These are phyloP conservation scores for Diplodia corticola DNA, from an alignment of 2,329 filamentous ascomycete genomes.

Conservation along the genomic window DNA sequence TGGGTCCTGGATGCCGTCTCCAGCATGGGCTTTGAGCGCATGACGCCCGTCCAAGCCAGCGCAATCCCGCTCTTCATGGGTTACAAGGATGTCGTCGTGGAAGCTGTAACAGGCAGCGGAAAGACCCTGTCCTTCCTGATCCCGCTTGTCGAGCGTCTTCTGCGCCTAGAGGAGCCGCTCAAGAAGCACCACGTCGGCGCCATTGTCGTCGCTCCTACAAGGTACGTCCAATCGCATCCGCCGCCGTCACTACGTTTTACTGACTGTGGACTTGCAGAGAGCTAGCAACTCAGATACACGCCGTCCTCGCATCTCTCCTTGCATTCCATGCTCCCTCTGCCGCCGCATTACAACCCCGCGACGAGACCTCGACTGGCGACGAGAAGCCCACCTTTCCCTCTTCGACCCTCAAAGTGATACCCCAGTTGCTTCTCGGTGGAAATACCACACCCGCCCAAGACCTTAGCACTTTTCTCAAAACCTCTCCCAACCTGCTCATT, in stretches of 20 bases:
- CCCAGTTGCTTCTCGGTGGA: slow-evolving; percentile 86
- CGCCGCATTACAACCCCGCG: slow-evolving; percentile 60
- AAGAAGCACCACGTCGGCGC: slow-evolving; percentile 89
- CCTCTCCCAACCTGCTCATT: slow-evolving; percentile 84
- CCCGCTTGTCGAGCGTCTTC: slow-evolving; percentile 76
- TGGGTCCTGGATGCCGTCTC: slow-evolving; percentile 85
- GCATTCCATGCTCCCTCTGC: slow-evolving; percentile 81
- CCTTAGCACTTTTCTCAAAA: slow-evolving; percentile 77
- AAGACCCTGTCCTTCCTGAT: slow-evolving; percentile 88
- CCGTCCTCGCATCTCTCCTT: slow-evolving; percentile 74
- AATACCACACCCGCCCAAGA: slow-evolving; percentile 81
- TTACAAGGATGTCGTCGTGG: slow-evolving; percentile 90
- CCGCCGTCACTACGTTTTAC: neutral
- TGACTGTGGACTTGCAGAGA: slow-evolving; percentile 58
- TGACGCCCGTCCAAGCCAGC: slow-evolving; percentile 94
- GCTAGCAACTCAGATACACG: slow-evolving; percentile 85
- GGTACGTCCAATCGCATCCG: slow-evolving; percentile 34
- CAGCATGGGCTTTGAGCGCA: slow-evolving; percentile 80
- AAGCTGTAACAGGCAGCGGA: slow-evolving; percentile 88
- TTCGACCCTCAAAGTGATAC: slow-evolving; percentile 64
- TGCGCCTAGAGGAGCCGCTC: slow-evolving; percentile 76
- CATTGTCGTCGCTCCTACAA: slow-evolving; percentile 88
- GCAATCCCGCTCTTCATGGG: slow-evolving; percentile 84
- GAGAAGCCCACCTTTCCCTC: slow-evolving; percentile 45
- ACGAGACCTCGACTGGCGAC: slow-evolving; percentile 43